phyloP scores from a whole-genome alignment of 768 basidiomycete genomes.

The Lactarius quietus region DNA sequence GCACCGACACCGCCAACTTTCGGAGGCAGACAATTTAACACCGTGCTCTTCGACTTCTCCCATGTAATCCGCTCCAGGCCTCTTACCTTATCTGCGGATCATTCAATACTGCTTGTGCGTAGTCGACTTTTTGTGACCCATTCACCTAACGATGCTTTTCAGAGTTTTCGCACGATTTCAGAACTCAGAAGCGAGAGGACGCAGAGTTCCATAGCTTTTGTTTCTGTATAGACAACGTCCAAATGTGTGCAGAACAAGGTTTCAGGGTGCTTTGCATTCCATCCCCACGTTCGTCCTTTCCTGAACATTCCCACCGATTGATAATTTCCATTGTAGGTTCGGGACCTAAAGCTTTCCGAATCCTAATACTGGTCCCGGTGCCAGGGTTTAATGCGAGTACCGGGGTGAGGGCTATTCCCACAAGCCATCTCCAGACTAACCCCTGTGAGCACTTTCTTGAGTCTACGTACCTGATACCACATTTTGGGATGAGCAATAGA shows the following conservation, averaged over 20 bases:
- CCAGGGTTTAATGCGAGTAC: background rate
- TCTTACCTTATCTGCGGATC: no score
- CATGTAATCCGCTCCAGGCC: no score
- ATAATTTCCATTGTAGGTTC: slow-evolving; percentile 7
- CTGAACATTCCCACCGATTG: background rate
- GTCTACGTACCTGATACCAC: slow-evolving; percentile 3
- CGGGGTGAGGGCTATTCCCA: background rate
- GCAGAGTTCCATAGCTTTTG: background rate
- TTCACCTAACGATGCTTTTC: background rate
- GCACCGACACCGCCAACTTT: no score
- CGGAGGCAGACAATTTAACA: no score
- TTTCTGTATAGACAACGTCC: no score
- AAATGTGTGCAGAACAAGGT: background rate
- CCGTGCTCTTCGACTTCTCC: no score
- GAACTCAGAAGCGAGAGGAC: background rate
- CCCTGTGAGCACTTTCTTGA: slow-evolving; percentile 8
- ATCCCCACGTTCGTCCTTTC: background rate
- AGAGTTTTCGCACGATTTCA: background rate
- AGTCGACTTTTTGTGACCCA: background rate
- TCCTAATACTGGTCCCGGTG: background rate
- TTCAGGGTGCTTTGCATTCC: background rate
- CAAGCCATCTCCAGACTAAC: background rate
- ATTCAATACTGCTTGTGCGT: background rate
- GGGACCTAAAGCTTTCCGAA: background rate
- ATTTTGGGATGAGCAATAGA: slow-evolving; percentile 12